Percentiles rank a stretch among this genome's conserved stretches.
These are phyloP conservation scores for Penstemon davidsonii DNA, from an alignment of 257 asterid genomes.

Conservation along the genomic window DNA sequence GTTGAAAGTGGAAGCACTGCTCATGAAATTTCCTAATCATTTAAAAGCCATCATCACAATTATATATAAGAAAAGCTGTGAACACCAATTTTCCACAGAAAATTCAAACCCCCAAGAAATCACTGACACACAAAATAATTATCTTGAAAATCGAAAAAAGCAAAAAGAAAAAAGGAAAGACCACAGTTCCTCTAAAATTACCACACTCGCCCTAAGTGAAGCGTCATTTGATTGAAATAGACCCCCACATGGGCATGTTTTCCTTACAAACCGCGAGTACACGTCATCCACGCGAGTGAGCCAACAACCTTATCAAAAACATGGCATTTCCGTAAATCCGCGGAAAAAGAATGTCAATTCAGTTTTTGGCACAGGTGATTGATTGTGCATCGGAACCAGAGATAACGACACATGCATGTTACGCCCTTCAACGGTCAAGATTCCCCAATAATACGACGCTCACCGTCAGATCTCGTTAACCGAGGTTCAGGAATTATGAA, in stretches of 20 bases:
- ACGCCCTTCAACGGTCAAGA: constrained; percentile 41
- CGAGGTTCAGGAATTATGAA: background rate
- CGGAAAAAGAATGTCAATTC: constrained; percentile 23
- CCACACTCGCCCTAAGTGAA: background rate
- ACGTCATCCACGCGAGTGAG: constrained; percentile 16
- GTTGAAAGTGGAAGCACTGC: too few relatives aligned
- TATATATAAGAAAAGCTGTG: constrained; percentile 25
- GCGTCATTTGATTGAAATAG: background rate
- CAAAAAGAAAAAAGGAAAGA: background rate
- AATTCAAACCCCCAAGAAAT: constrained; percentile 15
- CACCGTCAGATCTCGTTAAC: constrained; percentile 30
- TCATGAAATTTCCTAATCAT: background rate
- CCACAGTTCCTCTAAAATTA: background rate
- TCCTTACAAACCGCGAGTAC: background rate
- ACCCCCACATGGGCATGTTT: constrained; percentile 32
- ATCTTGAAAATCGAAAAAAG: constrained; percentile 20
- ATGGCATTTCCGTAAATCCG: constrained; percentile 20
- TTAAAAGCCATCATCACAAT: background rate
- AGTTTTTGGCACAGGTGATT: constrained; percentile 29
- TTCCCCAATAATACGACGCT: constrained; percentile 15
- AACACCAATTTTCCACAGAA: constrained; percentile 16
- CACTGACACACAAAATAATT: constrained; percentile 32
- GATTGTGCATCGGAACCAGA: constrained; percentile 39
- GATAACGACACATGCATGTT: constrained; percentile 42
- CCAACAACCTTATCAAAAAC: constrained; percentile 31